Evolutionary conservation across 495 filamentous ascomycete genomes (phyloP).

Genomic region (Neurospora sublineolata): DNA sequence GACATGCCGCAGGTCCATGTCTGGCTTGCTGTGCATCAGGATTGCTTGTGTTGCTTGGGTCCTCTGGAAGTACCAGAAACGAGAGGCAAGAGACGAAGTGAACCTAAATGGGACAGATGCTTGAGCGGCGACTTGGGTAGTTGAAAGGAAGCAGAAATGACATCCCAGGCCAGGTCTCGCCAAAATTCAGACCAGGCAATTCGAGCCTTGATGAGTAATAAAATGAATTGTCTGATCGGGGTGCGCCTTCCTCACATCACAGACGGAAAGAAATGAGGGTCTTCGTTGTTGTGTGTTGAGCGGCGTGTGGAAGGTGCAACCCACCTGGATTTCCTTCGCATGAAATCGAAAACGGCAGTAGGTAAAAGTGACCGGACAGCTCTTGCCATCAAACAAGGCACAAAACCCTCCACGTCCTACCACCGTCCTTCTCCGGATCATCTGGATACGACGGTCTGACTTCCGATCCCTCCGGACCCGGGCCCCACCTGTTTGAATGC

Average conservation of each 20-base stretch:
- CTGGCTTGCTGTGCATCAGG: neutral
- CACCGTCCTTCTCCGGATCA: neutral
- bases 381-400: neutral
- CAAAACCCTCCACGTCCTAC: neutral
- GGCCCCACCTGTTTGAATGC: neutral
- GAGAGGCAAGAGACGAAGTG: neutral
- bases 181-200: neutral
- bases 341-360: neutral
- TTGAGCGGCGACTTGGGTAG: neutral
- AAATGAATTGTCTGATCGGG: neutral
- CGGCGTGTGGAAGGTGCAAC: too few species aligned
- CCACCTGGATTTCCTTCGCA: neutral
- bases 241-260: neutral
- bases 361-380: neutral
- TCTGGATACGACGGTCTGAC: too few species aligned
- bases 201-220: neutral
- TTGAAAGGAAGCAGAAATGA: neutral
- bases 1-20: neutral
- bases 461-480: neutral
- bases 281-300: neutral
- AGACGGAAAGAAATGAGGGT: neutral
- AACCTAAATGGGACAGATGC: neutral
- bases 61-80: neutral
- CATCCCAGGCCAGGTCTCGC: neutral
- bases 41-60: neutral